Conservation (phyloP, 768 basidiomycete genomes). For the Clavulina sp. region DNA sequence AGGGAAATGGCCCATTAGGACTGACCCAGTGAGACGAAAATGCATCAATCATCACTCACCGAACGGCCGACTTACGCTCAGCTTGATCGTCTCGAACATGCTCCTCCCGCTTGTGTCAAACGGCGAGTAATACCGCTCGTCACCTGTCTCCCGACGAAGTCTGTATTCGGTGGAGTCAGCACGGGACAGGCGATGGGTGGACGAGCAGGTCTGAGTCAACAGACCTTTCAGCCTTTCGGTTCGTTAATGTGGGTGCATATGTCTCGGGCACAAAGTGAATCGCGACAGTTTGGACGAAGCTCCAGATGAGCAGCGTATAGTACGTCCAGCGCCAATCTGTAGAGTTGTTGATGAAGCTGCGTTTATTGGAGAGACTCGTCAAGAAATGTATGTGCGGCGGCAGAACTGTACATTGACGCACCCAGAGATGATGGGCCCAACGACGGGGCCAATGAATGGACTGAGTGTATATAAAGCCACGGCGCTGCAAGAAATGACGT, state of each 20-base stretch:
- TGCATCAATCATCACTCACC: slow-evolving; percentile 25
- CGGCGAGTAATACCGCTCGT: slow-evolving; percentile 38
- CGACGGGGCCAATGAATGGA: slow-evolving; percentile 39
- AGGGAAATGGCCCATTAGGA: slow-evolving; percentile 5
- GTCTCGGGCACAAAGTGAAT: slow-evolving; percentile 55
- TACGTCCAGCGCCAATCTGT: slow-evolving; percentile 59
- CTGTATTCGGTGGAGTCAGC: slow-evolving; percentile 17
- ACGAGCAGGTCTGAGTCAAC: slow-evolving; percentile 4
- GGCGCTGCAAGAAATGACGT: slow-evolving; percentile 21
- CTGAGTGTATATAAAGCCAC: slow-evolving; percentile 38
- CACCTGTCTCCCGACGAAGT: slow-evolving; percentile 36
- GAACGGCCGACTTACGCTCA: slow-evolving; percentile 57
- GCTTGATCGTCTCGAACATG: slow-evolving; percentile 29
- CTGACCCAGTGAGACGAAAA: slow-evolving; percentile 6
- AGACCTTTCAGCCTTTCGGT: slow-evolving; percentile 40
- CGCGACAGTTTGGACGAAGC: slow-evolving; percentile 31
- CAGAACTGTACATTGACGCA: no score
- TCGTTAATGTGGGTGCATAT: slow-evolving; percentile 40
- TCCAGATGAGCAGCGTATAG: slow-evolving; percentile 53
- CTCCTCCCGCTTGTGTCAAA: slow-evolving; percentile 33
- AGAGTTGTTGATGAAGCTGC: not conserved
- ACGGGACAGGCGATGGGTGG: not conserved
- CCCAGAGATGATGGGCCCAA: slow-evolving; percentile 44
- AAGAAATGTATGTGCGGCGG: no score
- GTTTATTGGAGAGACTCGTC: no score